Percentiles rank a stretch among this genome's conserved stretches.
Evolutionary conservation across 2,329 filamentous ascomycete genomes (phyloP).

Genomic region (Xylariomycetidae sp.): DNA sequence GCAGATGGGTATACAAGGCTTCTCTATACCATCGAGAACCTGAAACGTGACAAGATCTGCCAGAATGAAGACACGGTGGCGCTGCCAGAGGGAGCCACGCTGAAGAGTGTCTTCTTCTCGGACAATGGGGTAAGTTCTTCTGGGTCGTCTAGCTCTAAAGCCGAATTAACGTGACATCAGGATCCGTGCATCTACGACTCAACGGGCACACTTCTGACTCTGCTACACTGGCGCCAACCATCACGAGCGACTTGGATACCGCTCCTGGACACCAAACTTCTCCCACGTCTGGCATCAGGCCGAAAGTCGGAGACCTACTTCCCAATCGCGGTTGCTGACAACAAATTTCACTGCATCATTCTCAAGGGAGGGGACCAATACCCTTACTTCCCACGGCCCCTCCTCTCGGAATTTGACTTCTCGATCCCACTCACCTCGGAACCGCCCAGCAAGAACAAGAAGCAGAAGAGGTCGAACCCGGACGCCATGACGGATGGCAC

Average conservation of each 20-base stretch:
- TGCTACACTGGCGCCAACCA: slow-evolving; percentile 84
- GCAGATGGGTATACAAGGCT: slow-evolving; percentile 74
- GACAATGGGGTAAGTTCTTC: slow-evolving; percentile 71
- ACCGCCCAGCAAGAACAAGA: slow-evolving; percentile 26
- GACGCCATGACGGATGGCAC: slow-evolving; percentile 30
- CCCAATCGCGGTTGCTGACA: slow-evolving; percentile 86
- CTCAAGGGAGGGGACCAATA: slow-evolving; percentile 92
- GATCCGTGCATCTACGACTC: slow-evolving; percentile 97
- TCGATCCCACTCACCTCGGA: slow-evolving; percentile 69
- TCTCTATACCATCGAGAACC: slow-evolving; percentile 88
- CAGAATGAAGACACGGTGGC: slow-evolving; percentile 93
- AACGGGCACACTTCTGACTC: slow-evolving; percentile 78
- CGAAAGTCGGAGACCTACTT: slow-evolving; percentile 89
- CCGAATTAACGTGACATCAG: no score
- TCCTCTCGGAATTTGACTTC: slow-evolving; percentile 92
- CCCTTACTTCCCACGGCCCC: slow-evolving; percentile 84
- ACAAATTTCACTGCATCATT: slow-evolving; percentile 97
- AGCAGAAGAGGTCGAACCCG: slow-evolving; percentile 27
- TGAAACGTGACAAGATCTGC: slow-evolving; percentile 89
- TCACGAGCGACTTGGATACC: slow-evolving; percentile 89
- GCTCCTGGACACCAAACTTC: slow-evolving; percentile 79
- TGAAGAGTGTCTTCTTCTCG: slow-evolving; percentile 87
- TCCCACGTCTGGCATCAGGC: slow-evolving; percentile 77
- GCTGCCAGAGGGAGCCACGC: slow-evolving; percentile 65
- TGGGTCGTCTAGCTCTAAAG: no score